A percentile compares a stretch with the other conserved stretches of the same genome.
phyloP scores from a whole-genome alignment of 345 rosid species.

The Combretum micranthum region DNA sequence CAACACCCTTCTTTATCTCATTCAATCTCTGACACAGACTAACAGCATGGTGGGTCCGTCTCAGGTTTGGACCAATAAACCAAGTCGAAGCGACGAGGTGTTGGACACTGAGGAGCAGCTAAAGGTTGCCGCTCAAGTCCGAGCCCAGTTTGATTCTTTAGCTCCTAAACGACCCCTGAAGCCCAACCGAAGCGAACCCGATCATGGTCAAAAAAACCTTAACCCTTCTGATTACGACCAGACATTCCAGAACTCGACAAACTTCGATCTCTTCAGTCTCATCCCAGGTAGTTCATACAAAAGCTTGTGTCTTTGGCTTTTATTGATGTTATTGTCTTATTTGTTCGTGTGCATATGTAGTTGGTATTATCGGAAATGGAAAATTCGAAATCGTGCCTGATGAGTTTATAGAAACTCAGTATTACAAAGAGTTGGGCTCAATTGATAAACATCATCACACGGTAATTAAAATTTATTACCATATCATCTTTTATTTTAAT shows the following conservation, averaged over 20 bases:
- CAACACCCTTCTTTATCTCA: too few relatives aligned
- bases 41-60: constrained; percentile 18
- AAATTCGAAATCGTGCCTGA: constrained; percentile 22
- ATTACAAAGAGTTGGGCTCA: constrained; percentile 48
- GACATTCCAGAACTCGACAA: constrained; percentile 51
- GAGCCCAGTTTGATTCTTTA: constrained; percentile 52
- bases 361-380: constrained; percentile 13
- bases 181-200: constrained; percentile 70
- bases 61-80: constrained; percentile 36
- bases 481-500: not conserved
- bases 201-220: not conserved
- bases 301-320: too few relatives aligned
- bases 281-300: too few relatives aligned
- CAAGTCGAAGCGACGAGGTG: constrained; percentile 79
- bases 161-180: constrained; percentile 67
- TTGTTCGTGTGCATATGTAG: constrained; percentile 25
- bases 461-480: constrained; percentile 13
- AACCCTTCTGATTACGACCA: constrained; percentile 12
- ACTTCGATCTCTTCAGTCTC: constrained; percentile 51
- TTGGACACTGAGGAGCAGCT: constrained; percentile 42
- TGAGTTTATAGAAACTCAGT: constrained; percentile 60
- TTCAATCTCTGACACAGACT: not conserved
- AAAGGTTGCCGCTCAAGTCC: constrained; percentile 38
- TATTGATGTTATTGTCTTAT: too few relatives aligned
- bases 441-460: constrained; percentile 69